These are phyloP conservation scores for Xylaria polymorpha DNA, from an alignment of 2,329 filamentous ascomycete genomes.

Conservation along the genomic window DNA sequence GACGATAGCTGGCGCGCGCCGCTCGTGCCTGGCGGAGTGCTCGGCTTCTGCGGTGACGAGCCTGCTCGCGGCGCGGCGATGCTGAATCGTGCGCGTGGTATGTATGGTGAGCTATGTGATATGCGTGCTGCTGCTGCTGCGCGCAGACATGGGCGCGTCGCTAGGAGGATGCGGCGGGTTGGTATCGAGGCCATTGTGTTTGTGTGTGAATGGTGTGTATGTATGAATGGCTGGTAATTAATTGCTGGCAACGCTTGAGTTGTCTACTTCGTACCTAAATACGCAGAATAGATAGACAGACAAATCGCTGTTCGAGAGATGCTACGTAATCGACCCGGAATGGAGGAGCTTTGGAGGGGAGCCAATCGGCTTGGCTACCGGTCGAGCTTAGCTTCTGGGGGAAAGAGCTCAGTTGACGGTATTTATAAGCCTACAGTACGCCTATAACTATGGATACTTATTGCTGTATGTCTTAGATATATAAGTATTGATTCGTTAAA, in stretches of 20 bases:
- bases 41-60: too few relatives aligned
- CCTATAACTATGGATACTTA: too few relatives aligned
- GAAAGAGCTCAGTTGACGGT: too few relatives aligned
- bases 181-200: constrained; percentile 31
- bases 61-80: background rate
- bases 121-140: background rate
- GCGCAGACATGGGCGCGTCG: constrained; percentile 8
- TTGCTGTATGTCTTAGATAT: too few relatives aligned
- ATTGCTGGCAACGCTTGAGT: background rate
- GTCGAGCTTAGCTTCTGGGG: background rate
- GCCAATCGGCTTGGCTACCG: constrained; percentile 9
- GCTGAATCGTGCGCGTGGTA: constrained; percentile 5
- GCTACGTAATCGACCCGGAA: constrained; percentile 4
- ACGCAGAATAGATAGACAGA: too few relatives aligned
- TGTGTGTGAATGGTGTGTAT: background rate
- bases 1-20: constrained; percentile 33
- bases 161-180: constrained; percentile 30
- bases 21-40: too few relatives aligned
- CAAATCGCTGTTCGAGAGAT: background rate
- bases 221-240: too few relatives aligned
- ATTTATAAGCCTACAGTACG: too few relatives aligned
- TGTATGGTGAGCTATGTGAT: background rate
- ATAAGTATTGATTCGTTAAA: too few relatives aligned
- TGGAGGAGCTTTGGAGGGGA: constrained; percentile 1
- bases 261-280: background rate